phyloP scores from a whole-genome alignment of 805 yeast species.

The Sugiyamaella qingdaonensis region DNA sequence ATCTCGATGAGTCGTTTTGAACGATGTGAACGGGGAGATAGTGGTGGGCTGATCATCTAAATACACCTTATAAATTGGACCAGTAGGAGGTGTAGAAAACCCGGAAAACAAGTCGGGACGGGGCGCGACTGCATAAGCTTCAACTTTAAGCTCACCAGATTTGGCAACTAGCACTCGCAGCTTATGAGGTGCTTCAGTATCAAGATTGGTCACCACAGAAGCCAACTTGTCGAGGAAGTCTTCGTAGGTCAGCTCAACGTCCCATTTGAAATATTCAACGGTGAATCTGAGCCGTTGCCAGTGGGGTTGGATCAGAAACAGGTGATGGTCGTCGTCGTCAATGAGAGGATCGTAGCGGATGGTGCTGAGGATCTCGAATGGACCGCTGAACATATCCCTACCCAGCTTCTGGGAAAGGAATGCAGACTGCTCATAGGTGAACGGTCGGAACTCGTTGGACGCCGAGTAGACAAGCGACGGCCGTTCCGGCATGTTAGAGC shows the following conservation, averaged over 20 bases:
- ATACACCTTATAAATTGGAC: conserved; percentile 53
- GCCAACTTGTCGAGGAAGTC: conserved; percentile 42
- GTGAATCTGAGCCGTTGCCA: conserved; percentile 53
- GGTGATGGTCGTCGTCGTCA: conserved; percentile 32
- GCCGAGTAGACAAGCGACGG: neutral
- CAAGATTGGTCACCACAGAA: conserved; percentile 30
- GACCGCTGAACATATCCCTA: neutral
- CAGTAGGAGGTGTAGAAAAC: conserved; percentile 18
- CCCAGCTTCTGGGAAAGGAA: neutral
- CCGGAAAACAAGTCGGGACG: conserved; percentile 30
- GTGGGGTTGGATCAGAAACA: conserved; percentile 65
- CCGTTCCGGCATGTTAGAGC: neutral
- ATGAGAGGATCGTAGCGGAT: conserved; percentile 70
- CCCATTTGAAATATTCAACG: conserved; percentile 50
- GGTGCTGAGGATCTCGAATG: conserved; percentile 63
- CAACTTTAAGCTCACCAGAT: conserved; percentile 36
- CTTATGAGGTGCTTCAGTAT: conserved; percentile 38
- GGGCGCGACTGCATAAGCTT: conserved; percentile 34
- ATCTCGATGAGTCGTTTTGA: conserved; percentile 75
- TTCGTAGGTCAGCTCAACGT: conserved; percentile 40
- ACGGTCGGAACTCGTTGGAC: conserved; percentile 6
- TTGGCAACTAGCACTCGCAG: conserved; percentile 44
- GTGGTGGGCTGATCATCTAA: conserved; percentile 51
- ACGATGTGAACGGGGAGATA: conserved; percentile 74
- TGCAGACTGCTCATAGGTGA: conserved; percentile 4